A percentile compares a stretch with the other conserved stretches of the same genome.
phyloP scores from a whole-genome alignment of 257 asterid species.

The Lycium barbarum region DNA sequence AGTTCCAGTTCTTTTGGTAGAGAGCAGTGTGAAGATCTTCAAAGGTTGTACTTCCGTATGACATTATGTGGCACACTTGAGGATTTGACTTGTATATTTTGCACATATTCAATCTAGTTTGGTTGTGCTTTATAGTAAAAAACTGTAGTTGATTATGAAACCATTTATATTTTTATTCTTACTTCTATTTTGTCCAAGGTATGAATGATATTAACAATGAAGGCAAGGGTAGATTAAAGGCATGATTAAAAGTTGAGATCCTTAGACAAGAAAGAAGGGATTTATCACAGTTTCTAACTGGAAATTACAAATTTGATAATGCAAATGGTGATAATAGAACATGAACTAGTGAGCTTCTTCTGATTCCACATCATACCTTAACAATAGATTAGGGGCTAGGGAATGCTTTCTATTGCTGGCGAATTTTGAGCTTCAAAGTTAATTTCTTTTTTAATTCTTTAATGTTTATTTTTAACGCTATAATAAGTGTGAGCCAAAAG shows the following conservation, averaged over 20 bases:
- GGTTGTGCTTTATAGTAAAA: neutral
- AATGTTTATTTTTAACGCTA: too few species aligned
- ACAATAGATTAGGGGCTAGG: neutral
- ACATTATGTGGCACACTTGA: neutral
- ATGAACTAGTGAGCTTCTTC: too few species aligned
- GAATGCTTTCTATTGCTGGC: neutral
- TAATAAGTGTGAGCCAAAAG: too few species aligned
- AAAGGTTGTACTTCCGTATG: slow-evolving; percentile 16
- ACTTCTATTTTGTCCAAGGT: neutral
- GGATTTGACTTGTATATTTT: slow-evolving; percentile 12
- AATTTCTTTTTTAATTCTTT: too few species aligned
- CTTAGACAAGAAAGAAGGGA: too few species aligned
- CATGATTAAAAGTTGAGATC: neutral
- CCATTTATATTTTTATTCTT: neutral
- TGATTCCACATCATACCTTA: too few species aligned
- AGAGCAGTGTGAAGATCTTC: neutral
- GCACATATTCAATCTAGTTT: slow-evolving; percentile 11
- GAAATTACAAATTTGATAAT: too few species aligned
- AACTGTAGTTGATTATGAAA: neutral
- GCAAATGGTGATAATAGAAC: too few species aligned
- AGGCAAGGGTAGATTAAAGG: neutral
- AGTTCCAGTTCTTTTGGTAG: slow-evolving; percentile 9
- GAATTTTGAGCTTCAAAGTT: neutral
- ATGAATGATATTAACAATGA: neutral
- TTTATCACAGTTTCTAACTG: too few species aligned